Base-by-base conservation (phyloP, 805 yeast genomes). In the Starmerella vaccinii region DNA sequence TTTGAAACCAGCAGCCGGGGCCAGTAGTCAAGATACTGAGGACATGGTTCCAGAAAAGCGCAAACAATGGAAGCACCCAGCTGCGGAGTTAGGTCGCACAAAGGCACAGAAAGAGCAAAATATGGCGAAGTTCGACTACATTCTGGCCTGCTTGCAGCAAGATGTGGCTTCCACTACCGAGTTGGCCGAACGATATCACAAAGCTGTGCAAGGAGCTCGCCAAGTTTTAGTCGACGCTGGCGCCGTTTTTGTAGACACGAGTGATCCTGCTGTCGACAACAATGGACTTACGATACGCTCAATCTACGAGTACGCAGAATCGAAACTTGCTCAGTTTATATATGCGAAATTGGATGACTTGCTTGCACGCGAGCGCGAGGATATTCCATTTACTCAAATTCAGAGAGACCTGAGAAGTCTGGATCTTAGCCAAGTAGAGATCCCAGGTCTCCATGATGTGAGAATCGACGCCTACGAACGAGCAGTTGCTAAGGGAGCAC, bases 251-350 rank as follows among this genome's bases (percentile, higher is more conserved):
- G 7, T 19, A 3, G 53, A 50, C 8, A 24, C 29, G 2, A 15
- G 4, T 2, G 40, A 41, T 2, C n/a, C 9, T 6, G 35, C 5
- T 19, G 23, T 15, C 1, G 15, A 27, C 10, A 43, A 22, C 12
- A 34, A 27, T 16, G 38, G 24, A 26, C 37, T 55, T 13, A 43
- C 51, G 3, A 13, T 39, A 16, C 39, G 51, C n/a, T 10, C 33
- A 7, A 41, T 87, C 1, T 82, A 80, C 58, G 78, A 78, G 49
- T 85, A 85, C 58, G 80, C 85, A 15, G 96, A 89, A 59, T 59
- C 73, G 53, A 79, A 80, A 50, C 63, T 86, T 29, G 82, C 79
- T 59, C 83, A 78, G 55, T 76, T 75, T 53, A 61, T 87, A 6
- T 84, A 95, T 92, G 56, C 68, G 2, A 67, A 69, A 32, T 59